Conservation (phyloP, 176 grass and related monocot species). For the Oryza punctata region DNA sequence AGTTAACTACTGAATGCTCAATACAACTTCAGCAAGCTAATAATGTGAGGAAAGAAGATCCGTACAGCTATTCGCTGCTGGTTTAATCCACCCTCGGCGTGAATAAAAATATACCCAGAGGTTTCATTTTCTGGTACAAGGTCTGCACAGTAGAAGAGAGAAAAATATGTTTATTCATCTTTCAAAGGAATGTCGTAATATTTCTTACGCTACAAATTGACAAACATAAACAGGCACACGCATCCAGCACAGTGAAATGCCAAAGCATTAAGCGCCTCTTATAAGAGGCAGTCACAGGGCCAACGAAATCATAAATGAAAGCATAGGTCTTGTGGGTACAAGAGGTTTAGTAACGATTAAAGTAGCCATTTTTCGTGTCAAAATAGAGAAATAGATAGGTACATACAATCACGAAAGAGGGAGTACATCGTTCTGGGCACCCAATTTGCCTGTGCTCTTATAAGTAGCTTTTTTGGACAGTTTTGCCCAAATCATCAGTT, state of each 20-base stretch:
- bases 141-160: constrained; percentile 50
- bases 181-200: constrained; percentile 29
- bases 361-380: background rate
- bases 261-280: background rate
- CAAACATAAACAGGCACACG: background rate
- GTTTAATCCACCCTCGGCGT: constrained; percentile 96
- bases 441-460: background rate
- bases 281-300: background rate
- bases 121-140: constrained; percentile 79
- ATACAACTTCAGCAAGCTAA: background rate
- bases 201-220: background rate
- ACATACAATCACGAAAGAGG: background rate
- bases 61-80: constrained; percentile 96
- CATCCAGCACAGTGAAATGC: background rate
- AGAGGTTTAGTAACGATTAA: background rate
- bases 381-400: background rate
- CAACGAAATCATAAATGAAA: background rate
- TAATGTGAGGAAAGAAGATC: constrained; percentile 39
- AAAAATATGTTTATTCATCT: background rate
- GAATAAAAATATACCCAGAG: constrained; percentile 93
- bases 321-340: background rate
- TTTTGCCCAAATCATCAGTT: background rate
- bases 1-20: background rate
- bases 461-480: background rate
- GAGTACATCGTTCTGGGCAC: background rate